Evolutionary conservation across 345 rosid genomes (phyloP), one percentile per base, ranked within the genome.

Genomic region (Carallia pectinifolia): DNA sequence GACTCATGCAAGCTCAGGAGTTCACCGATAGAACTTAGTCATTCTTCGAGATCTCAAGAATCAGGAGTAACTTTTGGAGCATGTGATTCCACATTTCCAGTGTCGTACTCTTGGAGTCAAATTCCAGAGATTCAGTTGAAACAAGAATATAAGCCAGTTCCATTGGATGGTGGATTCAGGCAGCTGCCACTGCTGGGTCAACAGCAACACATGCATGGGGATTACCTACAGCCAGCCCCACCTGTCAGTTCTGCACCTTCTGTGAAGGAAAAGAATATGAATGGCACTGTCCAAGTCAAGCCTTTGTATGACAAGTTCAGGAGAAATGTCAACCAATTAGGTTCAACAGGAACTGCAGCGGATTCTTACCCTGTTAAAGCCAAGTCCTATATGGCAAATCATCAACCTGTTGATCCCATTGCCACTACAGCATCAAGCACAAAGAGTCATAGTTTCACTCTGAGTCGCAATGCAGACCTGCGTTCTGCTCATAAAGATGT

Each of bases 51-150:
- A 4, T 64, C 82, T 9, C 53, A 68, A 15, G 80, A 66, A 61
- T 71, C 83, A 3, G 81, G 80, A 60, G 75, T 71, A 34, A 79
- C 72, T 68, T 79, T 80, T 64, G 30, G 74, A 27, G 76, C 81
- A 7, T 77, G 85, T 73, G 84, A 77, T 71, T 77, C 89, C 36
- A 70, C 72, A 17, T 76, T 79, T 64, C 73, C 80, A 4, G 1
- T 75, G n/a, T 83, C 39, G 18, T 83, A 72, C 61, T 9, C 85
- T 15, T 87, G 96, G 97, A 63, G 59, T 56, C 88, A 87, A 70
- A 76, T 78, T 82, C 77, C 89, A n/a, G 82, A 85, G 58, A 33
- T 74, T 38, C 80, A 63, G 65, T 75, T 79, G 71, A 86, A 86
- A 72, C 82, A 81, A 40, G 85, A 84, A 76, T 63, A 53, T 3